Evolutionary conservation across 495 filamentous ascomycete genomes (phyloP).

Genomic region (Tuber aestivum): DNA sequence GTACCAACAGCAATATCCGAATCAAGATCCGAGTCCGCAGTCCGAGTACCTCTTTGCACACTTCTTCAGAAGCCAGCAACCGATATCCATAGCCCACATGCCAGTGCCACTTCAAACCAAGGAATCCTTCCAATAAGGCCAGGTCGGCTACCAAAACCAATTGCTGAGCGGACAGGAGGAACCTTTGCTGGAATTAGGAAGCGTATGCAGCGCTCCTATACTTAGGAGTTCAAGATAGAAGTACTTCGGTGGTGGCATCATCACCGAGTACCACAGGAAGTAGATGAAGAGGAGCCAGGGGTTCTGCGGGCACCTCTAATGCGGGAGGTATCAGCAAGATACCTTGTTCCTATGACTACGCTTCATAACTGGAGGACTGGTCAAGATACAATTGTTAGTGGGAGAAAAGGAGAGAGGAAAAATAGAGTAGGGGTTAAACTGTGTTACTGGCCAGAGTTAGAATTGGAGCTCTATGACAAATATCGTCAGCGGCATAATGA

Average conservation of each 20-base stretch:
- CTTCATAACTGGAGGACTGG: neutral
- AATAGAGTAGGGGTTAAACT: neutral
- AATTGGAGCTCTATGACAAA: neutral
- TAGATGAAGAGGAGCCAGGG: neutral
- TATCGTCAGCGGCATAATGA: slow-evolving; percentile 9
- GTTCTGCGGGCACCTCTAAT: neutral
- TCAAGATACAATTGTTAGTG: neutral
- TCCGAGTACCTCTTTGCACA: no score
- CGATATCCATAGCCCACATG: accelerated
- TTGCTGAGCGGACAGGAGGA: neutral
- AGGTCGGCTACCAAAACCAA: neutral
- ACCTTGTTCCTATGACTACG: neutral
- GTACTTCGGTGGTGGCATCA: neutral
- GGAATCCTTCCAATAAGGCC: neutral
- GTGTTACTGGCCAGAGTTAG: neutral
- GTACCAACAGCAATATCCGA: neutral
- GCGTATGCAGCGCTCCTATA: neutral
- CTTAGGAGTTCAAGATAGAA: neutral
- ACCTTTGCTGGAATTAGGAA: neutral
- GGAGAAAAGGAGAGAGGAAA: neutral
- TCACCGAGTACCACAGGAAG: neutral
- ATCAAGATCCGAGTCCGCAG: no score
- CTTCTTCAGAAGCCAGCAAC: neutral
- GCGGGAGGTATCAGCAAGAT: neutral
- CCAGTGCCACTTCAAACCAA: neutral